Percentiles rank a stretch among this genome's conserved stretches.
Conservation (phyloP, 192 early-diverging fungal species). For the Backusella parvicylindrica region DNA sequence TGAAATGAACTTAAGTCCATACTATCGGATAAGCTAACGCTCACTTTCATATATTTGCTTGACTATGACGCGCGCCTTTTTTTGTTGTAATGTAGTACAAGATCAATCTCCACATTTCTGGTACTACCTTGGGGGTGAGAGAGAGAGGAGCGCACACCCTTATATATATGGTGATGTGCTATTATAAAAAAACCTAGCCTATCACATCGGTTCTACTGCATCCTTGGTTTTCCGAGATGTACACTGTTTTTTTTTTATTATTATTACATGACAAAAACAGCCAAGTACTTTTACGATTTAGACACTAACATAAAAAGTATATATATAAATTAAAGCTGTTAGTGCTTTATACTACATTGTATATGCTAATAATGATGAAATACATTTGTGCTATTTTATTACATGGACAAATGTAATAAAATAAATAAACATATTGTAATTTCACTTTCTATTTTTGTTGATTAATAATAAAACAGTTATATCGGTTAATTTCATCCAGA, state of each 20-base stretch:
- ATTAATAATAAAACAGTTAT: neutral
- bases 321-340: neutral
- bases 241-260: neutral
- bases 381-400: neutral
- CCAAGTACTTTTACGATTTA: neutral
- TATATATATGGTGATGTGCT: neutral
- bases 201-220: neutral
- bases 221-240: neutral
- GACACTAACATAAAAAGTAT: neutral
- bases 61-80: neutral
- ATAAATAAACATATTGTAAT: neutral
- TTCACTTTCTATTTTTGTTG: neutral
- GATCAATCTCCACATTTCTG: neutral
- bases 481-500: neutral
- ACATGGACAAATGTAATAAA: neutral
- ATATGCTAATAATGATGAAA: neutral
- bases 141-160: neutral
- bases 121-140: neutral
- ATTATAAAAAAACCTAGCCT: conserved; percentile 5
- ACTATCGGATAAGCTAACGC: neutral
- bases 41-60: neutral
- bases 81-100: neutral
- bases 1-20: conserved; percentile 1
- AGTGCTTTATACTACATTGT: neutral
- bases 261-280: neutral